A percentile compares a stretch with the other conserved stretches of the same genome.
Evolutionary conservation across 1,284 basidiomycete genomes (phyloP).

Genomic region (Apiotrichum sp.): DNA sequence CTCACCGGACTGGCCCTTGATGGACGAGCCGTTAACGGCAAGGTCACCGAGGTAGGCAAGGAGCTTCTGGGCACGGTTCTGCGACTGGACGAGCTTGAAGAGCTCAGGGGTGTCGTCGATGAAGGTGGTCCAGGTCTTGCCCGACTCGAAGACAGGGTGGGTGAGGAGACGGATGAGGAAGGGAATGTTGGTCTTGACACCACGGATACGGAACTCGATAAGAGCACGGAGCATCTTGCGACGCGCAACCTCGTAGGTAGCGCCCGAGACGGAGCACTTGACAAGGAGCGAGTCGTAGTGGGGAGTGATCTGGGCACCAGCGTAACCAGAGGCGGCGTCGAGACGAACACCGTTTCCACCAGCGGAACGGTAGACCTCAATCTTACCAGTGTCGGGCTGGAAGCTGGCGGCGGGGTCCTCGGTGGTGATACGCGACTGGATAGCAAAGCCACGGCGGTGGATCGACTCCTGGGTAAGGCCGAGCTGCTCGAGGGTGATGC

Average conservation of each 20-base stretch:
- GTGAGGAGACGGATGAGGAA: slow-evolving; percentile 98
- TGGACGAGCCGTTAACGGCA: slow-evolving; percentile 95
- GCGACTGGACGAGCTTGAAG: slow-evolving; percentile 95
- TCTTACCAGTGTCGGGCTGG: slow-evolving; percentile 99
- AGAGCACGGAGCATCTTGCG: slow-evolving; percentile 98
- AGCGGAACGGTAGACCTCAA: slow-evolving; percentile 97
- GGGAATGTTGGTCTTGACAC: slow-evolving; percentile 99
- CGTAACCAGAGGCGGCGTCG: slow-evolving; percentile 95
- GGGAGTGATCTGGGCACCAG: slow-evolving; percentile 98
- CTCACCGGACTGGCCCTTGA: slow-evolving; percentile 70
- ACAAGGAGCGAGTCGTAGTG: slow-evolving; percentile 98
- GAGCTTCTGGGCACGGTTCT: slow-evolving; percentile 97
- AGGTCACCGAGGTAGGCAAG: slow-evolving; percentile 95
- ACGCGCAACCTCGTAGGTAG: slow-evolving; percentile 96
- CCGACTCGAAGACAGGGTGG: slow-evolving; percentile 93
- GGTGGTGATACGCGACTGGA: slow-evolving; percentile 99
- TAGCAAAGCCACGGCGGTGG: slow-evolving; percentile 92
- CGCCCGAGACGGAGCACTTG: slow-evolving; percentile 92
- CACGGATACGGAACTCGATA: slow-evolving; percentile 98
- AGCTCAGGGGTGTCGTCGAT: slow-evolving; percentile 99
- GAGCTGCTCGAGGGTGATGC: slow-evolving; percentile 89
- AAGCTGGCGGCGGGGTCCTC: slow-evolving; percentile 87
- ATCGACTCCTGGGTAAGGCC: slow-evolving; percentile 96
- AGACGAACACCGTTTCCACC: slow-evolving; percentile 98
- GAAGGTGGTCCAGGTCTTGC: slow-evolving; percentile 98